Base-by-base conservation (phyloP, 2,329 filamentous ascomycete species). In the Aspergillus ustus region DNA sequence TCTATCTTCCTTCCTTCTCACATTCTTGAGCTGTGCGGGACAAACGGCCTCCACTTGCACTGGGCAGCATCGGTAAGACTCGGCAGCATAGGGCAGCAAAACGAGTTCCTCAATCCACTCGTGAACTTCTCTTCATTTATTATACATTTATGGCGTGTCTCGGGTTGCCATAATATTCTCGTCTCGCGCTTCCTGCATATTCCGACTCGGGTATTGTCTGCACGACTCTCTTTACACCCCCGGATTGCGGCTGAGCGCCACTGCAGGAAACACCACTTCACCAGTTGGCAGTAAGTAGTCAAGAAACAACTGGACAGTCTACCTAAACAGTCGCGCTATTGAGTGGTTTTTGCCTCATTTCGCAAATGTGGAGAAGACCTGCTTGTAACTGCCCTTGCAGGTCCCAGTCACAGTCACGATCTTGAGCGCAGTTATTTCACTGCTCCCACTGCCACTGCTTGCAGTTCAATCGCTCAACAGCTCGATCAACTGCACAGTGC, bases 61-160 rank as follows among this genome's bases (percentile, higher is more conserved):
- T 63, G 57, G 61, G 53, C 61, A 63, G 57, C 50, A 58, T 46
- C 54, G 61, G 61, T 43, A 61, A 63, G 58, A 54, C 44, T 51
- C 61, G 55, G 62, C 55, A 25, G 51, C n/a, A 40, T 57, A 59
- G 52, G 62, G 62, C 59, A 59, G 58, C 61, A 61, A 56, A 22
- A 25, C 46, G 13, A 17, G 17, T 22, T n/a, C 20, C 19, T 40
- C 40, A 19, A 22, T 44, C 31, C 28, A 20, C 22, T 45, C 15
- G 2, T 34, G 11, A 28, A 25, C 25, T 25, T 25, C 43, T 50
- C 20, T 17, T 57, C 7, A 15, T 34, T 28, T 52, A 5, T 37
- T 34, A 13, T 51, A n/a, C 37, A 52, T 22, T 25, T 28, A 13
- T 13, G n/a, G n/a, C n/a, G 52, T 37, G 31, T n/a, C 52, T 45